Conservation (phyloP, 2,329 filamentous ascomycete genomes). For the Beauveria australis region DNA sequence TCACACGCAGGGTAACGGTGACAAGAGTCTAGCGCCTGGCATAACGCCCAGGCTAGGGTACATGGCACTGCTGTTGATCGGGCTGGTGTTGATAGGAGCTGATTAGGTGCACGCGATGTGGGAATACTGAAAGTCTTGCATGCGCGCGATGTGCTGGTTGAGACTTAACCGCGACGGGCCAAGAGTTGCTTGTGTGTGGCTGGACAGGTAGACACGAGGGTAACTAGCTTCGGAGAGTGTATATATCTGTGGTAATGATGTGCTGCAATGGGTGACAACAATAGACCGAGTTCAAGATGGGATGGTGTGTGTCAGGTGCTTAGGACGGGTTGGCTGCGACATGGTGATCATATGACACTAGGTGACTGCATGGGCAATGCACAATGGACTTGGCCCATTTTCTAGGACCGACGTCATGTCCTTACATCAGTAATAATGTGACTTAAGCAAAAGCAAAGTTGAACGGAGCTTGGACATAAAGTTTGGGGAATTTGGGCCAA, state of each 20-base stretch:
- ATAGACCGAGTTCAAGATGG: neutral
- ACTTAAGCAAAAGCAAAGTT: neutral
- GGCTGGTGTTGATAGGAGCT: neutral
- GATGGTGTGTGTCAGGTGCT: slow-evolving; percentile 7
- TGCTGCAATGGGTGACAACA: neutral
- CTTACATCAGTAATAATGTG: neutral
- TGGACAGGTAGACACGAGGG: neutral
- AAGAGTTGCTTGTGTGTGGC: neutral
- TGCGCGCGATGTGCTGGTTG: neutral
- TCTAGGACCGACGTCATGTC: neutral
- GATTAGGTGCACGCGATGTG: slow-evolving; percentile 7
- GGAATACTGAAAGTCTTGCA: neutral
- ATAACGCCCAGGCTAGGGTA: neutral
- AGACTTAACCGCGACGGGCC: neutral
- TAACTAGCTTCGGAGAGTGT: neutral
- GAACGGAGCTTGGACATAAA: neutral
- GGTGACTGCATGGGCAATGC: neutral
- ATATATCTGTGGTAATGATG: neutral
- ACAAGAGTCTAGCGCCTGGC: neutral
- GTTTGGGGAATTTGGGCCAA: neutral
- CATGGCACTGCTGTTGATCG: neutral
- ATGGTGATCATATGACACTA: slow-evolving; percentile 8
- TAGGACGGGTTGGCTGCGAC: neutral
- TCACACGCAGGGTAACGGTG: slow-evolving; percentile 4
- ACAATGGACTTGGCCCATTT: neutral